These are phyloP conservation scores for Elsinoe arachidis DNA, from an alignment of 2,329 filamentous ascomycete genomes.

Conservation along the genomic window DNA sequence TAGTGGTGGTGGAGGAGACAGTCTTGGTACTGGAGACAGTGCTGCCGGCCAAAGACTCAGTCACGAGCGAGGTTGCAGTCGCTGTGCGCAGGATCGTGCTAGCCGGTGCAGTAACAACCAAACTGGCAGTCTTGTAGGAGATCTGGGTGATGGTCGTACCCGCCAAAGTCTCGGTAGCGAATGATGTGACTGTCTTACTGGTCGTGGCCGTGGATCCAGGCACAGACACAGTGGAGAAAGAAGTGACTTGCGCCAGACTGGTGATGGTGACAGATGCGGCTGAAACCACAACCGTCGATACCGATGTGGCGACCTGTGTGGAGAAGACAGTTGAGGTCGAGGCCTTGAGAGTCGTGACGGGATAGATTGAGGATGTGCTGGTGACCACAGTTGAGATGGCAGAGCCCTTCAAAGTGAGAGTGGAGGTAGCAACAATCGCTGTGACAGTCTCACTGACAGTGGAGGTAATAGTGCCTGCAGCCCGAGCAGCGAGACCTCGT, in stretches of 20 bases:
- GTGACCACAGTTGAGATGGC: slow-evolving; percentile 21
- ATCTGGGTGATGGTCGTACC: slow-evolving; percentile 14
- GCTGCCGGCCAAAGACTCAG: slow-evolving; percentile 15
- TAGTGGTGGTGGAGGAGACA: slow-evolving; percentile 7
- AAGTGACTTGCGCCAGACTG: slow-evolving; percentile 8
- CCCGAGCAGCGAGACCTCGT: slow-evolving; percentile 17
- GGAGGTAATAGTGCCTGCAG: slow-evolving; percentile 21
- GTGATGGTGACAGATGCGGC: slow-evolving; percentile 20
- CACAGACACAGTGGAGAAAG: slow-evolving; percentile 8
- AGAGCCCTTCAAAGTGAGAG: slow-evolving; percentile 14
- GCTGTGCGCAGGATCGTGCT: slow-evolving; percentile 10
- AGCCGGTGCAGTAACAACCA: background rate
- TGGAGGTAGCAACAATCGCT: slow-evolving; percentile 20
- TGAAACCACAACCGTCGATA: slow-evolving; percentile 16
- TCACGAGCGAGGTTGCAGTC: slow-evolving; percentile 9
- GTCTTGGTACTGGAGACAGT: slow-evolving; percentile 18
- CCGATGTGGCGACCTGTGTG: slow-evolving; percentile 17
- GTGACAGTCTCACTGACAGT: slow-evolving; percentile 23
- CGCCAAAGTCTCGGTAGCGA: slow-evolving; percentile 2
- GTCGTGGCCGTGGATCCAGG: slow-evolving; percentile 13
- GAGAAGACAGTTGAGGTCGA: slow-evolving; percentile 20
- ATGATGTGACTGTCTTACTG: slow-evolving; percentile 6
- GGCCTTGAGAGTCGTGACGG: slow-evolving; percentile 22
- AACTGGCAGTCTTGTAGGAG: slow-evolving; percentile 12
- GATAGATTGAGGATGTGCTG: slow-evolving; percentile 20